Conservation (phyloP, 805 yeast genomes). For the Lipomyces orientalis region DNA sequence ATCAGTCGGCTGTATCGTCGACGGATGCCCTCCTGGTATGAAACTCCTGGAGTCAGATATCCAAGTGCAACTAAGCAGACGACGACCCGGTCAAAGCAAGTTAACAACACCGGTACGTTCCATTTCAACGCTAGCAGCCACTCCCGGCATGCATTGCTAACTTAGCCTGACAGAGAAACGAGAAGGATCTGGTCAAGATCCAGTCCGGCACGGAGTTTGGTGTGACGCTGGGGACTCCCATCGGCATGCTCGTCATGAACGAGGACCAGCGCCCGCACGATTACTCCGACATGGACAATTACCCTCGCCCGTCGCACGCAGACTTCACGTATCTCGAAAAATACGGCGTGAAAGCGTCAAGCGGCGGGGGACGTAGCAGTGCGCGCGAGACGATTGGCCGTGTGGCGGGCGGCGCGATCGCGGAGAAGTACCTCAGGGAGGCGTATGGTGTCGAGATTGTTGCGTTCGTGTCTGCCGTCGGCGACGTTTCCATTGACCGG, state of each 20-base stretch:
- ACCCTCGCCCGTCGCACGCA: conserved; percentile 98
- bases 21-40: conserved; percentile 97
- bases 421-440: conserved; percentile 83
- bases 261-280: conserved; percentile 98
- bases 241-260: conserved; percentile 89
- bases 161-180: conserved; percentile 59
- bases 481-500: conserved; percentile 75
- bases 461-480: conserved; percentile 95
- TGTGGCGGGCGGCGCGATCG: conserved; percentile 98
- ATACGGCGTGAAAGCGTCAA: conserved; percentile 90
- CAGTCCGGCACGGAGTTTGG: conserved; percentile 96
- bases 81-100: conserved; percentile 97
- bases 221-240: conserved; percentile 90
- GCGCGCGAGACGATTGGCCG: conserved; percentile 99
- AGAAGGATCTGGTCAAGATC: conserved; percentile 88
- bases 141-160: neutral
- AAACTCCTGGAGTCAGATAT: conserved; percentile 81
- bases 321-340: conserved; percentile 91
- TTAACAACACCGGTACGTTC: conserved; percentile 74
- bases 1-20: conserved; percentile 97
- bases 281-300: conserved; percentile 91
- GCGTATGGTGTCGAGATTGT: conserved; percentile 89
- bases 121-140: neutral
- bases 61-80: conserved; percentile 93
- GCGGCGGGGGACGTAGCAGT: conserved; percentile 97